Evolutionary conservation across 768 basidiomycete genomes (phyloP).

Genomic region (Tulasnella sp.): DNA sequence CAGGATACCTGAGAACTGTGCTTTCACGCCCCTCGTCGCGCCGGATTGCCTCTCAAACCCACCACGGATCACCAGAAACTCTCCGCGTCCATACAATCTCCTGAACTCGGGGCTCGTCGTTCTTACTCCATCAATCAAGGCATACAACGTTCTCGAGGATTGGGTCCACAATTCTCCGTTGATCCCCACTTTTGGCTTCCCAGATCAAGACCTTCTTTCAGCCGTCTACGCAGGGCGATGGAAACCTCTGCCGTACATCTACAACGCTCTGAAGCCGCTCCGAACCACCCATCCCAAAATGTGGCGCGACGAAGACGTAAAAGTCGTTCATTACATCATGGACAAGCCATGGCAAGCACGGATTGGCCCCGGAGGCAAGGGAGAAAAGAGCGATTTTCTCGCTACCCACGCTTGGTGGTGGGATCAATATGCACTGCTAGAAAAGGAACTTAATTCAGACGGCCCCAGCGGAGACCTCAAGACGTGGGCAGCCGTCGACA

Average conservation of each 20-base stretch:
- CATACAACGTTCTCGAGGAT: conserved; percentile 52
- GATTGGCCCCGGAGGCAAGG: conserved; percentile 8
- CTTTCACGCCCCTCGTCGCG: conserved; percentile 56
- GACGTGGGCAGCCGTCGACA: neutral
- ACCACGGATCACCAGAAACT: conserved; percentile 41
- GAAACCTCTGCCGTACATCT: conserved; percentile 77
- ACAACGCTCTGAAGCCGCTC: conserved; percentile 91
- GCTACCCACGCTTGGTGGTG: conserved; percentile 23
- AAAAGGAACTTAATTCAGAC: conserved; percentile 19
- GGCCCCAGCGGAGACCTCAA: neutral
- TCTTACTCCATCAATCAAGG: conserved; percentile 63
- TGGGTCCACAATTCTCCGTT: conserved; percentile 57
- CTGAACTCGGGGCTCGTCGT: conserved; percentile 91
- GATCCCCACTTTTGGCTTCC: conserved; percentile 61
- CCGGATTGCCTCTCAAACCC: conserved; percentile 51
- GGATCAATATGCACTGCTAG: conserved; percentile 18
- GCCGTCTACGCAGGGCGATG: conserved; percentile 73
- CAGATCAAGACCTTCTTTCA: conserved; percentile 90
- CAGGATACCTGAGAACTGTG: conserved; percentile 92
- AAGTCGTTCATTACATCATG: conserved; percentile 84
- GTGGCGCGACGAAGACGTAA: conserved; percentile 84
- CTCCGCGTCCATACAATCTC: conserved; percentile 72
- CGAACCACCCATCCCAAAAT: conserved; percentile 63
- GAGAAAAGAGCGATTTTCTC: conserved; percentile 4
- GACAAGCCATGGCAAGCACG: conserved; percentile 74